phyloP scores from a whole-genome alignment of 331 rosid species.

The Dryas integrifolia region DNA sequence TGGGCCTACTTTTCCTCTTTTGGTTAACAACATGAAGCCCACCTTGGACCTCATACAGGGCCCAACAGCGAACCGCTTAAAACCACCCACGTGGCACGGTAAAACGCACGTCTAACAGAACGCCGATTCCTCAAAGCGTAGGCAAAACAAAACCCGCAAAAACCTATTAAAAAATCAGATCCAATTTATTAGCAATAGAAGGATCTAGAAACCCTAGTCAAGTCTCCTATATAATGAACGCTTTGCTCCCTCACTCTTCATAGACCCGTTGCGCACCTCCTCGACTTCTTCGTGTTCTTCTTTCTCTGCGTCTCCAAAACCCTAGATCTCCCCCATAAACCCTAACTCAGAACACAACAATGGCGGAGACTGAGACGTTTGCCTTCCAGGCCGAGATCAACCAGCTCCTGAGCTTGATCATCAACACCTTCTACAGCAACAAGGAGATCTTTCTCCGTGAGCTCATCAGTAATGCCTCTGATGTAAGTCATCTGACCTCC shows the following conservation, averaged over 20 bases:
- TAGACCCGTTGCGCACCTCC: not conserved
- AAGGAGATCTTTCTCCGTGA: slow-evolving; percentile 91
- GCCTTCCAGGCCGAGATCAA: slow-evolving; percentile 93
- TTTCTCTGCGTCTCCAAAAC: not conserved
- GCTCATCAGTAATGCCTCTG: slow-evolving; percentile 76
- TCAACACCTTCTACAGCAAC: slow-evolving; percentile 85
- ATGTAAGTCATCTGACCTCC: slow-evolving; percentile 33
- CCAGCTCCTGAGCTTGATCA: slow-evolving; percentile 78
- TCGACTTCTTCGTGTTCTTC: no score
- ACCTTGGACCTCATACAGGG: not conserved
- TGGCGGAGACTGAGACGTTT: slow-evolving; percentile 69
- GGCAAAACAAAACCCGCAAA: not conserved
- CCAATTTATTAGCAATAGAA: slow-evolving; percentile 34
- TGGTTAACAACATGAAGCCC: not conserved
- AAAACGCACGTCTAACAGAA: not conserved
- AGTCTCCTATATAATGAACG: slow-evolving; percentile 24
- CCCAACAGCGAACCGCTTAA: slow-evolving; percentile 2
- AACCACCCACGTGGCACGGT: not conserved
- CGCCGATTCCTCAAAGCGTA: not conserved
- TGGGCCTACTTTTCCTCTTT: not conserved
- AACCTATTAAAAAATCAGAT: not conserved
- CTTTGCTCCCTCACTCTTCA: not conserved
- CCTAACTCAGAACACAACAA: slow-evolving; percentile 15
- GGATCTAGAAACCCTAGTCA: slow-evolving; percentile 61
- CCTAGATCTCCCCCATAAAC: slow-evolving; percentile 13